A percentile compares a stretch with the other conserved stretches of the same genome.
Evolutionary conservation across 2,329 filamentous ascomycete genomes (phyloP).

Genomic region (Colletotrichum abscissum): DNA sequence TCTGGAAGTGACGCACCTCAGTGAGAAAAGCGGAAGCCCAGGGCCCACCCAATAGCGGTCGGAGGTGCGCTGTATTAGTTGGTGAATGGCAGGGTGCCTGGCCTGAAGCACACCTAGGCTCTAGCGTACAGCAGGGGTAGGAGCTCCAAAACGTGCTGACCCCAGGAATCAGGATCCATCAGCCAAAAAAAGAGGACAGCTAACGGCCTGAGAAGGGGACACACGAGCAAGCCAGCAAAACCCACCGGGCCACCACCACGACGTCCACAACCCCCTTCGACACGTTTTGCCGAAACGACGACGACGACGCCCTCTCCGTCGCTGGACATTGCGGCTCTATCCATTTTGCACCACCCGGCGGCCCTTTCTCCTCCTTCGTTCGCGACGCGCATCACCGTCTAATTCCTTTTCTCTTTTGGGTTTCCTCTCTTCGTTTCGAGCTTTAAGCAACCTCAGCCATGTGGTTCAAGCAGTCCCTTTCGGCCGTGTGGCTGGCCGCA

Average conservation of each 20-base stretch:
- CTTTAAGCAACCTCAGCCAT: slow-evolving; percentile 47
- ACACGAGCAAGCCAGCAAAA: slow-evolving; percentile 33
- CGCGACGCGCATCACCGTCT: not conserved
- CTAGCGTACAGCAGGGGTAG: slow-evolving; percentile 34
- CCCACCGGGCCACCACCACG: slow-evolving; percentile 26
- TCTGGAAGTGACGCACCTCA: not conserved
- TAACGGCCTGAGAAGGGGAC: slow-evolving; percentile 38
- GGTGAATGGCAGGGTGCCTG: slow-evolving; percentile 5
- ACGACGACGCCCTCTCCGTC: slow-evolving; percentile 32
- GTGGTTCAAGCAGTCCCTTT: slow-evolving; percentile 58
- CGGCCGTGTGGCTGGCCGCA: slow-evolving; percentile 61
- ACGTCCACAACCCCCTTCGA: not conserved
- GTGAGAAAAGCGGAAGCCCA: not conserved
- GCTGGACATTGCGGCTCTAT: slow-evolving; percentile 35
- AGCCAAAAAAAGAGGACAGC: slow-evolving; percentile 42
- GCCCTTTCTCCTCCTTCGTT: not conserved
- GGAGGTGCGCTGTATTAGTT: slow-evolving; percentile 5
- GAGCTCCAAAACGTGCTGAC: slow-evolving; percentile 35
- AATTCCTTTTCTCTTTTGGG: slow-evolving; percentile 18
- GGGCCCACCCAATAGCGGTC: not conserved
- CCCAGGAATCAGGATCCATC: slow-evolving; percentile 36
- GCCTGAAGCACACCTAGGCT: slow-evolving; percentile 6
- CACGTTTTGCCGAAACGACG: slow-evolving; percentile 26
- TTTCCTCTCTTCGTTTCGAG: slow-evolving; percentile 19
- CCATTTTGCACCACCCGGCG: slow-evolving; percentile 18